Evolutionary conservation across 306 rosid genomes (phyloP).

Genomic region (Comarum palustre): DNA sequence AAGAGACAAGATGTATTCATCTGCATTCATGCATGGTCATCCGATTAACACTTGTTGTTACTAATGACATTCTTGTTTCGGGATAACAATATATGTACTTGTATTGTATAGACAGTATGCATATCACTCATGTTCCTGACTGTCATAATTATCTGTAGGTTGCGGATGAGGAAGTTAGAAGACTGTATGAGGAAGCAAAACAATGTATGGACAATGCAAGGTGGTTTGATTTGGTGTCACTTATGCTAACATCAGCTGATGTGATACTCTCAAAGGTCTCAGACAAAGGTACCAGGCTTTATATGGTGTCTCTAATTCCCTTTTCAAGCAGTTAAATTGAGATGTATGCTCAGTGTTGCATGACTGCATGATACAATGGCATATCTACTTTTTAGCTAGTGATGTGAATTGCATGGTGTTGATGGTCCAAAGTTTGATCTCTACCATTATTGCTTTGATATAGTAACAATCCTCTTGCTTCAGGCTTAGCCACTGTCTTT

Average conservation of each 20-base stretch:
- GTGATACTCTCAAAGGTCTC: constrained; percentile 82
- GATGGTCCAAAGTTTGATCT: neutral
- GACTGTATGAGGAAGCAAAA: constrained; percentile 73
- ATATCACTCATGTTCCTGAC: neutral
- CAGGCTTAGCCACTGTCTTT: neutral
- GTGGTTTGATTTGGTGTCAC: constrained; percentile 78
- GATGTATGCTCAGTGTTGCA: neutral
- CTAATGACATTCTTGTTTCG: neutral
- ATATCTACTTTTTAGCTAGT: neutral
- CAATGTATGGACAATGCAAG: constrained; percentile 61
- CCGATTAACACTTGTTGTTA: neutral
- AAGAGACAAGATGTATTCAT: too few species aligned
- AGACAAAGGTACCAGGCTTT: constrained; percentile 64
- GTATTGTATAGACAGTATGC: neutral
- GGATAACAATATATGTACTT: neutral
- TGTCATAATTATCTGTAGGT: constrained; percentile 43
- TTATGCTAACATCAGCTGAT: constrained; percentile 87
- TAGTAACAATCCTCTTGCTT: neutral
- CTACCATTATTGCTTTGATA: neutral
- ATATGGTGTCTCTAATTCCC: neutral
- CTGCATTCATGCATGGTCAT: too few species aligned
- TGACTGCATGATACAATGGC: neutral
- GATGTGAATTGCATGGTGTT: neutral
- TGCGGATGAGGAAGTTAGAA: constrained; percentile 76
- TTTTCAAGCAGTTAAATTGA: constrained; percentile 3